A percentile compares a stretch with the other conserved stretches of the same genome.
Evolutionary conservation across 192 early-diverging fungal species (phyloP).

Genomic region (Entomortierella chlamydospora): DNA sequence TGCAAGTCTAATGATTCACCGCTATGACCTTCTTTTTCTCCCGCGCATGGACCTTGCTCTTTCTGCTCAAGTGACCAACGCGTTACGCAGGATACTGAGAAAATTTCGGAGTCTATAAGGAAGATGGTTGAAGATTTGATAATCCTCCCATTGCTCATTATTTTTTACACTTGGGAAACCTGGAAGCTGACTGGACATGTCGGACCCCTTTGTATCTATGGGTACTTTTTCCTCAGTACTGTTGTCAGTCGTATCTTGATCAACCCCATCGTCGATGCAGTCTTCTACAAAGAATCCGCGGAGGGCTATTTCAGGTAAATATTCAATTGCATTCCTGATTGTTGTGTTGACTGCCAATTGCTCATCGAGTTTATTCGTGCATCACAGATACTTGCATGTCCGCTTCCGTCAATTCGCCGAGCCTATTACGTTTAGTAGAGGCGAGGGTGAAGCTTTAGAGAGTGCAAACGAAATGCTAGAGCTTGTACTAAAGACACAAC

Average conservation of each 20-base stretch:
- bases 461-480: conserved; percentile 68
- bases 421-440: conserved; percentile 84
- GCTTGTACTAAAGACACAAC: conserved; percentile 63
- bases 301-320: conserved; percentile 84
- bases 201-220: conserved; percentile 78
- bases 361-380: conserved; percentile 1
- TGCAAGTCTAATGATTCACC: too few relatives aligned
- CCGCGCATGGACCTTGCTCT: conserved; percentile 11
- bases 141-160: conserved; percentile 78
- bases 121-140: conserved; percentile 71
- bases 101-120: conserved; percentile 72
- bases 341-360: conserved; percentile 4
- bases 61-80: conserved; percentile 77
- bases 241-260: conserved; percentile 72
- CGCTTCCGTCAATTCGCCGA: conserved; percentile 80
- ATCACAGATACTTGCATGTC: conserved; percentile 78
- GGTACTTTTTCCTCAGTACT: conserved; percentile 75
- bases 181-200: conserved; percentile 73
- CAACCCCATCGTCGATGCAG: conserved; percentile 78
- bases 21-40: too few relatives aligned
- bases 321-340: background rate
- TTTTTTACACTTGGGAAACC: conserved; percentile 83
- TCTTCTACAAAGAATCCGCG: conserved; percentile 78
- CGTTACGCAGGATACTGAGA: conserved; percentile 91
- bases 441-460: conserved; percentile 73